Evolutionary conservation across 2,329 filamentous ascomycete genomes (phyloP).

Genomic region (Aschersonia sp.): DNA sequence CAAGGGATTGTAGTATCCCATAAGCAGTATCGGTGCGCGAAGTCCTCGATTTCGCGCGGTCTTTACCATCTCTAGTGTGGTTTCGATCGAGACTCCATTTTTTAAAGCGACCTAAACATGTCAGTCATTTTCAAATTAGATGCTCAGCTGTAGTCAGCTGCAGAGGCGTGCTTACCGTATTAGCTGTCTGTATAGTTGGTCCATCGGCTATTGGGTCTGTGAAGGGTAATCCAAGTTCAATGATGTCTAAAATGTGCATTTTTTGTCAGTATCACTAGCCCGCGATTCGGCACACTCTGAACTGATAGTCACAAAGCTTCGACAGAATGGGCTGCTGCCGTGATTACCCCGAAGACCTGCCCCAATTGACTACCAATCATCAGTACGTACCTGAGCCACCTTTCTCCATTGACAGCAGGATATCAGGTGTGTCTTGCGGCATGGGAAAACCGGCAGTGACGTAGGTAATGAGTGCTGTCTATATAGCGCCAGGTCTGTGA

Average conservation of each 20-base stretch:
- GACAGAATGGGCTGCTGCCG: too few relatives aligned
- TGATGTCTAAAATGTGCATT: constrained; percentile 45
- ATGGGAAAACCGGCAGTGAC: constrained; percentile 89
- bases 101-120: constrained; percentile 48
- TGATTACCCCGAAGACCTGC: too few relatives aligned
- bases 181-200: constrained; percentile 89
- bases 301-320: too few relatives aligned
- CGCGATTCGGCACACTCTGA: too few relatives aligned
- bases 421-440: constrained; percentile 65
- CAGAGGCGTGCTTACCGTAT: constrained; percentile 45
- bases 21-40: constrained; percentile 72
- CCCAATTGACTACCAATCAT: too few relatives aligned
- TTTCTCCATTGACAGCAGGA: constrained; percentile 80
- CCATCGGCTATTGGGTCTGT: constrained; percentile 97
- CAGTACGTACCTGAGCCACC: constrained; percentile 64
- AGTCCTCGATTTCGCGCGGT: constrained; percentile 66
- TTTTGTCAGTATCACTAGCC: too few relatives aligned
- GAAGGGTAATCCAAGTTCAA: constrained; percentile 92
- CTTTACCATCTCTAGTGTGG: constrained; percentile 70
- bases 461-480: constrained; percentile 86
- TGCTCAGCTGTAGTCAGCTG: too few relatives aligned
- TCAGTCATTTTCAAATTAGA: neutral
- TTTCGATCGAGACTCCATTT: constrained; percentile 75
- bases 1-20: constrained; percentile 98
- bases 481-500: neutral